Conservation (phyloP, 2,329 filamentous ascomycete species). For the Aspergillus intermedius region DNA sequence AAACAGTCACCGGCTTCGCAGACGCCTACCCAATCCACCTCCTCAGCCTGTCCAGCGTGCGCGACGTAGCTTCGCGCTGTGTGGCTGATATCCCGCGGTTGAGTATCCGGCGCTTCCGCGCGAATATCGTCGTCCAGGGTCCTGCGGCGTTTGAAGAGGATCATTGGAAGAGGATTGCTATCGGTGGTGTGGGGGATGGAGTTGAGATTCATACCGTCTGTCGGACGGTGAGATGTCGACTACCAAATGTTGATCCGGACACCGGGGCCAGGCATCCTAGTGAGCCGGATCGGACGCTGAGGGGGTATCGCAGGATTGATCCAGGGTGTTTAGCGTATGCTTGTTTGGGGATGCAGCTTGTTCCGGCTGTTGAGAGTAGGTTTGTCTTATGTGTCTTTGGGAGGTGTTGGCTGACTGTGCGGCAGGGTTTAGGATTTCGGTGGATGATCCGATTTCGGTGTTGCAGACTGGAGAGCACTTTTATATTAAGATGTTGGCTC, state of each 20-base stretch:
- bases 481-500: conserved; percentile 38
- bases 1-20: conserved; percentile 49
- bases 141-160: conserved; percentile 51
- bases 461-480: conserved; percentile 38
- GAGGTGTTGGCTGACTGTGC: background rate
- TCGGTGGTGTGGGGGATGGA: conserved; percentile 22
- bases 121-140: conserved; percentile 53
- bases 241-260: conserved; percentile 54
- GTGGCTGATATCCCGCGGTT: conserved; percentile 35
- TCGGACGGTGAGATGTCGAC: conserved; percentile 52
- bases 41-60: conserved; percentile 49
- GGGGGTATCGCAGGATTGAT: conserved; percentile 46
- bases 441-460: conserved; percentile 36
- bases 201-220: conserved; percentile 44
- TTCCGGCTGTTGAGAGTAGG: conserved; percentile 25
- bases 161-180: conserved; percentile 47
- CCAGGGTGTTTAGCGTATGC: conserved; percentile 42
- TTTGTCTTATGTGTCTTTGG: conserved; percentile 2
- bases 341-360: conserved; percentile 50
- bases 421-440: conserved; percentile 27
- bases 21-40: conserved; percentile 56
- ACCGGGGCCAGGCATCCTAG: conserved; percentile 44
- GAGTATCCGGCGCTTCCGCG: conserved; percentile 50
- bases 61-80: conserved; percentile 43
- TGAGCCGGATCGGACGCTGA: conserved; percentile 47